Evolutionary conservation across 2,329 filamentous ascomycete species (phyloP).

Genomic region (Microdochium nivale): DNA sequence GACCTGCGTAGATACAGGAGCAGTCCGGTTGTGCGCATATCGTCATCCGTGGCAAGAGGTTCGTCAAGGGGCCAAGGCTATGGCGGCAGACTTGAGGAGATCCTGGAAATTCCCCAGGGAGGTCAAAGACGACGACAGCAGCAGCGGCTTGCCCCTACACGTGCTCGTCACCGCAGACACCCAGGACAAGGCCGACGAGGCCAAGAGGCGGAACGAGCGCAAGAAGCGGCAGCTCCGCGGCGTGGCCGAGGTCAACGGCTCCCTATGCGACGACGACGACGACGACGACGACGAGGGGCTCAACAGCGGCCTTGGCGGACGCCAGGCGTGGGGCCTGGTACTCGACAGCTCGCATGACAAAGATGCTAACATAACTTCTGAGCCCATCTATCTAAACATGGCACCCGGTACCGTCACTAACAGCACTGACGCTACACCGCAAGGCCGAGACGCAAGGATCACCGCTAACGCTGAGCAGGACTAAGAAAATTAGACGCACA

Average conservation of each 20-base stretch:
- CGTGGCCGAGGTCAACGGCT: neutral
- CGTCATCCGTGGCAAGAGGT: slow-evolving; percentile 74
- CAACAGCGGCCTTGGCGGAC: no score
- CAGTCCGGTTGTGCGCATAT: slow-evolving; percentile 65
- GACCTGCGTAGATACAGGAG: slow-evolving; percentile 72
- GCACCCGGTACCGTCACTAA: no score
- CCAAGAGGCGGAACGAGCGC: neutral
- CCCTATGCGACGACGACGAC: neutral
- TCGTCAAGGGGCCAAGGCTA: slow-evolving; percentile 58
- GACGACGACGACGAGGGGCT: neutral
- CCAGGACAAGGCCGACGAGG: slow-evolving; percentile 51
- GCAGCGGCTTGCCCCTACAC: slow-evolving; percentile 72
- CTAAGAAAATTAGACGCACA: no score
- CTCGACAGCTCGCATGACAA: no score
- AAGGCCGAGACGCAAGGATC: no score
- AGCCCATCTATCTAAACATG: no score
- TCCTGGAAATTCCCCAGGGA: neutral
- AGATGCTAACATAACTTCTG: no score
- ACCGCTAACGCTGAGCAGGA: no score
- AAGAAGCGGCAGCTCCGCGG: neutral
- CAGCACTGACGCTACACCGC: no score
- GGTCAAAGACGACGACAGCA: slow-evolving; percentile 45
- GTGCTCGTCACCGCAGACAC: slow-evolving; percentile 76
- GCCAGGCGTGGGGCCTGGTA: no score
- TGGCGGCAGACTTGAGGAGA: neutral